Base-by-base conservation (phyloP, 306 rosid genomes). In the Citrullus amarus region DNA sequence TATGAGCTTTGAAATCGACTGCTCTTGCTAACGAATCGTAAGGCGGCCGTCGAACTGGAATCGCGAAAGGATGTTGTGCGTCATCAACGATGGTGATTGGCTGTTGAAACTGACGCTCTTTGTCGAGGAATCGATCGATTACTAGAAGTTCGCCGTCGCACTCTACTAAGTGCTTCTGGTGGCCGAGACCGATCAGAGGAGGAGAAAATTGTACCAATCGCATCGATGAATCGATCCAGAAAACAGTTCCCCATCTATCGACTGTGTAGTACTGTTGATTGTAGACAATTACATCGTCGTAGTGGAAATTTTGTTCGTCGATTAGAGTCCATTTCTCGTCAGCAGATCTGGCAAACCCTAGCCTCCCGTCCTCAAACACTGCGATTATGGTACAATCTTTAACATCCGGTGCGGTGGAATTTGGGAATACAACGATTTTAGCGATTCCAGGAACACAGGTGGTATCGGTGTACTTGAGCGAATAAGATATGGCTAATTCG, bases 131-230 rank as follows among this genome's bases (percentile, higher is more conserved):
- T 39, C 91, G 85, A 75, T 92, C 97, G 41, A 92, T 85, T 16
- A 94, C 90, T 58, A 82, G 88, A 9, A 94, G 88, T 71, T 79
- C 86, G 60, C 90, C 96, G 68, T 85, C 65, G 4, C 88, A 86
- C 63, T 91, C 98, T n/a, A 92, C 88, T 84, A 94, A 50, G 66
- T 90, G 90, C 48, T 94, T 94, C 76, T 85, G 85, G 73, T 79
- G 65, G 6, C 95, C 98, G 18, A 79, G 34, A 4, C 96, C 92
- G 58, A 80, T 81, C 79, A 90, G 56, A 0, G 86, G 89, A 78
- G 96, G 93, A 5, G 90, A 83, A 76, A 85, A 85, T n/a, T 83
- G 89, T 0, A 91, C 55, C 80, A 88, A 63, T 51, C 78, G 76
- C 79, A 88, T 66, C 0, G 86, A 84, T n/a, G 80, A 75, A 41